phyloP scores from a whole-genome alignment of 139 green algal species.

The Chlorella vulgaris region DNA sequence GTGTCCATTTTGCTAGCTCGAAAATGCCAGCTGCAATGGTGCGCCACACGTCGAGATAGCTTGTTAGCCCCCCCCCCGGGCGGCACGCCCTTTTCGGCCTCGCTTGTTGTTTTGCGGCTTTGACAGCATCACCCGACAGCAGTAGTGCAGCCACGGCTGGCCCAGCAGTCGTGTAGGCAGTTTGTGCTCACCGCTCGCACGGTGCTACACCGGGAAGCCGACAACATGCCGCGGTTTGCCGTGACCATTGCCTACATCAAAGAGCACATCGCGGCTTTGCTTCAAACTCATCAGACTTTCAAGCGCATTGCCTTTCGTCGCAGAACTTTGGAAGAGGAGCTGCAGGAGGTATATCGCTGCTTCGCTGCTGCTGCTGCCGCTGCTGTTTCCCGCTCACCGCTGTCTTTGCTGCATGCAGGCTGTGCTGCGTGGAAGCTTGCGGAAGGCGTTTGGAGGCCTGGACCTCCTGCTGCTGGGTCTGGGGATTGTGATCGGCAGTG shows the following conservation, averaged over 20 bases:
- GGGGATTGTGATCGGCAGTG: constrained; percentile 38
- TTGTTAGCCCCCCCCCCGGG: too few species aligned
- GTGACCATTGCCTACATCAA: not conserved
- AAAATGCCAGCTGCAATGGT: too few species aligned
- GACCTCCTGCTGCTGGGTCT: constrained; percentile 45
- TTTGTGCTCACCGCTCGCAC: too few species aligned
- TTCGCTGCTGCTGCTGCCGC: too few species aligned
- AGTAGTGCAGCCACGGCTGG: too few species aligned
- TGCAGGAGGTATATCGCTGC: constrained; percentile 28
- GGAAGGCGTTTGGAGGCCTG: constrained; percentile 26
- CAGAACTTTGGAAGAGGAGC: constrained; percentile 47
- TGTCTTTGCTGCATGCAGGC: constrained; percentile 12
- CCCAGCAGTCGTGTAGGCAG: too few species aligned
- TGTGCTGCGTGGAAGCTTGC: constrained; percentile 36
- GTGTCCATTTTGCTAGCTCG: too few species aligned
- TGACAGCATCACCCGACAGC: too few species aligned
- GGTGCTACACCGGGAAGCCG: not conserved
- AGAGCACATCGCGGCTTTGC: constrained; percentile 23
- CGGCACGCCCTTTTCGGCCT: too few species aligned
- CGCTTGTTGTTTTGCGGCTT: too few species aligned
- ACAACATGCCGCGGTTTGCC: not conserved
- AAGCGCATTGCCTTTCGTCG: constrained; percentile 31
- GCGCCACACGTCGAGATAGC: too few species aligned
- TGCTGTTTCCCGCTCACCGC: not conserved
- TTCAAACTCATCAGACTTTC: constrained; percentile 27